Evolutionary conservation across 768 basidiomycete genomes (phyloP).

Genomic region (Amanita jacksonii): DNA sequence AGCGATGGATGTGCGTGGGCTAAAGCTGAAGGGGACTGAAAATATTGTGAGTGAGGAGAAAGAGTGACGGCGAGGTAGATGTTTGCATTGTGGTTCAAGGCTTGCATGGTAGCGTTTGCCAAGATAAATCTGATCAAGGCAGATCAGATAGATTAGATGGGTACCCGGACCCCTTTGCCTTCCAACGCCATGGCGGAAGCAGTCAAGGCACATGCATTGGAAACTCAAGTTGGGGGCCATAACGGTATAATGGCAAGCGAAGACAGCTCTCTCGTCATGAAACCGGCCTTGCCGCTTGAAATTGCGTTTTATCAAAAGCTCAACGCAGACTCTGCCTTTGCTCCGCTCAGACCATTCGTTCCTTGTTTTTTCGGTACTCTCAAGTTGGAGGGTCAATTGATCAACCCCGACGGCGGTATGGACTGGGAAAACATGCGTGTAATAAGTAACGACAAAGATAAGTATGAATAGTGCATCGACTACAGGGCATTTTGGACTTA

Average conservation of each 20-base stretch:
- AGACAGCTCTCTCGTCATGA: slow-evolving; percentile 74
- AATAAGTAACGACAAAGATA: slow-evolving; percentile 23
- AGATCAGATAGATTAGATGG: no score
- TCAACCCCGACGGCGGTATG: slow-evolving; percentile 20
- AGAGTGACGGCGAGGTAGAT: slow-evolving; percentile 35
- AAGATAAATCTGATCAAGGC: no score
- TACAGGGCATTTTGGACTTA: not conserved
- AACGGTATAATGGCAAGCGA: slow-evolving; percentile 59
- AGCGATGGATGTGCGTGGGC: slow-evolving; percentile 24
- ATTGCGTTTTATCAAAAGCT: slow-evolving; percentile 61
- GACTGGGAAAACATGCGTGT: not conserved
- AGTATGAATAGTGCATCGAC: slow-evolving; percentile 16
- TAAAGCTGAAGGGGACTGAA: slow-evolving; percentile 22
- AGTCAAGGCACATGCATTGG: no score
- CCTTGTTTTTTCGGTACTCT: slow-evolving; percentile 78
- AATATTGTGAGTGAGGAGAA: slow-evolving; percentile 23
- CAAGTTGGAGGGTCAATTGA: slow-evolving; percentile 55
- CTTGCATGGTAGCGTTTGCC: slow-evolving; percentile 14
- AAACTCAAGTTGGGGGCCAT: slow-evolving; percentile 76
- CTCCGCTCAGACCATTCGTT: slow-evolving; percentile 45
- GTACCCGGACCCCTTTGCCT: no score
- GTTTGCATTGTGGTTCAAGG: slow-evolving; percentile 29
- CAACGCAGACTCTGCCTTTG: slow-evolving; percentile 29
- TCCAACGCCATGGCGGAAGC: no score
- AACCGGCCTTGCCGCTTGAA: slow-evolving; percentile 58